Percentiles rank a stretch among this genome's conserved stretches.
Conservation (phyloP, 208 protist genomes). For the Acanthamoeba castellanii region DNA sequence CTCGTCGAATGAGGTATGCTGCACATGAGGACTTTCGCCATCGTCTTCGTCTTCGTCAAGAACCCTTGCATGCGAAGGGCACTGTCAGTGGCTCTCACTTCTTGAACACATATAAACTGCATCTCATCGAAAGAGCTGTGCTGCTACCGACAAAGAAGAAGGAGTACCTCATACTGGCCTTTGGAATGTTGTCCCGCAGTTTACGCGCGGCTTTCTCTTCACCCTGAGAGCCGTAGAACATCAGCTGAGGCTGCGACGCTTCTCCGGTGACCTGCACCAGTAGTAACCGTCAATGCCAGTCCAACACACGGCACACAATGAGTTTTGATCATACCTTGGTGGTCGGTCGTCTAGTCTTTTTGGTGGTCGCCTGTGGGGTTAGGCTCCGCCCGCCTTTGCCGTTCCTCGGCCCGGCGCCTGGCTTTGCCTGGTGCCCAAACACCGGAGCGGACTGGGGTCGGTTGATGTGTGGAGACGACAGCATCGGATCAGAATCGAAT, state of each 20-base stretch:
- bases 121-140: too few relatives aligned
- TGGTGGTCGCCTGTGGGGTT: neutral
- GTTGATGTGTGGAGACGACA: neutral
- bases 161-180: conserved; percentile 31
- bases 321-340: neutral
- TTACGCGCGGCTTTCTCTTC: neutral
- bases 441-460: too few relatives aligned
- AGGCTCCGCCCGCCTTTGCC: neutral
- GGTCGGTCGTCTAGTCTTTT: neutral
- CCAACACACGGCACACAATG: neutral
- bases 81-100: neutral
- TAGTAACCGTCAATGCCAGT: too few relatives aligned
- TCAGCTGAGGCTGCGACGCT: neutral
- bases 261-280: neutral
- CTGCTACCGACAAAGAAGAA: neutral
- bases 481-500: neutral
- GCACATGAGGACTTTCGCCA: neutral
- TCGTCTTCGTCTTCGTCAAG: conserved; percentile 29
- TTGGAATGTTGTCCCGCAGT: conserved; percentile 28
- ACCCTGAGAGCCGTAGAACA: neutral
- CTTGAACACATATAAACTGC: too few relatives aligned
- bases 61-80: neutral
- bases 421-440: too few relatives aligned
- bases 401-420: neutral
- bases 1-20: conserved; percentile 6